phyloP scores from a whole-genome alignment of 768 basidiomycete genomes.

The Tephrocybe sp. region DNA sequence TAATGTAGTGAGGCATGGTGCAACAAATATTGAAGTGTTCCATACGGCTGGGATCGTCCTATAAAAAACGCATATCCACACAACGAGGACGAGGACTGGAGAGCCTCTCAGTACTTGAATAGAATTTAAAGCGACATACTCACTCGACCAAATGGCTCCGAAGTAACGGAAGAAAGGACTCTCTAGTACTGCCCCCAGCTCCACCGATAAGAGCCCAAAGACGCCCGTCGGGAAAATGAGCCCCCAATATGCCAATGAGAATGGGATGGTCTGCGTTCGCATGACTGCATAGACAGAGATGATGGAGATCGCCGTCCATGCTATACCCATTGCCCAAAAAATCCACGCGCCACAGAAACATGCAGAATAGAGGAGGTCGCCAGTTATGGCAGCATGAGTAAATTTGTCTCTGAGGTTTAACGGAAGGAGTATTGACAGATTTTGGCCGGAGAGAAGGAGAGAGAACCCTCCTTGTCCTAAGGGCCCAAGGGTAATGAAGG shows the following conservation, averaged over 20 bases:
- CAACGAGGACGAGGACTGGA: constrained; percentile 37
- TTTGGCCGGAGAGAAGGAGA: constrained; percentile 44
- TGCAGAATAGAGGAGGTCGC: constrained; percentile 41
- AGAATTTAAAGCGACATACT: constrained; percentile 14
- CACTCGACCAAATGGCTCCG: constrained; percentile 54
- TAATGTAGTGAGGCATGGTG: constrained; percentile 36
- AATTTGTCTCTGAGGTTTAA: constrained; percentile 20
- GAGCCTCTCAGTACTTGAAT: background rate
- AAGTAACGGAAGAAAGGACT: constrained; percentile 51
- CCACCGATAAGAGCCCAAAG: constrained; percentile 48
- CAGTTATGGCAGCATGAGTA: constrained; percentile 31
- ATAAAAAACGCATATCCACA: constrained; percentile 42
- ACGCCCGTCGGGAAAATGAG: constrained; percentile 57
- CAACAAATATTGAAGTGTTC: constrained; percentile 47
- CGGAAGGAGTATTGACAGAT: constrained; percentile 35
- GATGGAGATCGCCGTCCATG: constrained; percentile 48
- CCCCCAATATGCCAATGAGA: constrained; percentile 54
- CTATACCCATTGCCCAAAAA: constrained; percentile 56
- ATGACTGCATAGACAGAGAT: constrained; percentile 34
- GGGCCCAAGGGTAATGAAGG: constrained; percentile 61
- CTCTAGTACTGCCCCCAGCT: constrained; percentile 48
- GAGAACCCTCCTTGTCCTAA: constrained; percentile 57
- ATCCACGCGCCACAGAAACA: constrained; percentile 47
- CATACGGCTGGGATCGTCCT: constrained; percentile 45
- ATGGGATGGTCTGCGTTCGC: constrained; percentile 34